phyloP scores from a whole-genome alignment of 768 basidiomycete genomes.

The Pulveroboletus frians region DNA sequence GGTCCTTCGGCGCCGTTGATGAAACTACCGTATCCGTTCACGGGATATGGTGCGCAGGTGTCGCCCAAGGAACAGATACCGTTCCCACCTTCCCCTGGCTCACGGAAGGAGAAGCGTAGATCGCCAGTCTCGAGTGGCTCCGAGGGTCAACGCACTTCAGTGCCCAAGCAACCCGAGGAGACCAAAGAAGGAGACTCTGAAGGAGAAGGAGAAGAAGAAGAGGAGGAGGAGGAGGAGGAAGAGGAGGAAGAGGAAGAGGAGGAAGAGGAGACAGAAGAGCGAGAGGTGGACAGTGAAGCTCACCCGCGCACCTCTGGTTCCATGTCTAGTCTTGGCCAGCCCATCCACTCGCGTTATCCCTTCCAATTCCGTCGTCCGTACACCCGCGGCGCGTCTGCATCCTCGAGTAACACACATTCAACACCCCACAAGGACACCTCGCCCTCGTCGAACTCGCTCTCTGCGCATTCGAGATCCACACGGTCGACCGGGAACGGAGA shows the following conservation, averaged over 20 bases:
- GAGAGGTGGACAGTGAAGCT: slow-evolving; percentile 42
- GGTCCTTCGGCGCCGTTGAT: slow-evolving; percentile 42
- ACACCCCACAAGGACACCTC: slow-evolving; percentile 35
- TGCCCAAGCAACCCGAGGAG: slow-evolving; percentile 26
- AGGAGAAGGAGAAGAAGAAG: not conserved
- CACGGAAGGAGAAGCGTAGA: slow-evolving; percentile 35
- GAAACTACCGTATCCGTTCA: slow-evolving; percentile 68
- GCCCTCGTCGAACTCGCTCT: slow-evolving; percentile 36
- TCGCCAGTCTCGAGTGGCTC: slow-evolving; percentile 25
- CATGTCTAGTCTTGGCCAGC: slow-evolving; percentile 81
- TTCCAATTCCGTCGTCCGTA: slow-evolving; percentile 54
- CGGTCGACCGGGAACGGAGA: slow-evolving; percentile 62
- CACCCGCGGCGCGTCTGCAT: slow-evolving; percentile 39
- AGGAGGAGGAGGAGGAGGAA: slow-evolving; percentile 25
- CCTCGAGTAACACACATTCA: slow-evolving; percentile 40
- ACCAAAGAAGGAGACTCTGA: slow-evolving; percentile 13
- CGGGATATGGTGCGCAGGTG: slow-evolving; percentile 52
- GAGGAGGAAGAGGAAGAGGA: slow-evolving; percentile 44
- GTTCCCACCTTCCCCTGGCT: slow-evolving; percentile 63
- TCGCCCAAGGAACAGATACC: slow-evolving; percentile 64
- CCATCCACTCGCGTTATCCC: slow-evolving; percentile 63
- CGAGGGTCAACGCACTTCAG: slow-evolving; percentile 29
- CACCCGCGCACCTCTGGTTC: slow-evolving; percentile 70
- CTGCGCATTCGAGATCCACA: slow-evolving; percentile 41
- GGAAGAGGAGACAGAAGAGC: slow-evolving; percentile 34